Base-by-base conservation (phyloP, 2,329 filamentous ascomycete genomes). In the Aschersonia sp. region DNA sequence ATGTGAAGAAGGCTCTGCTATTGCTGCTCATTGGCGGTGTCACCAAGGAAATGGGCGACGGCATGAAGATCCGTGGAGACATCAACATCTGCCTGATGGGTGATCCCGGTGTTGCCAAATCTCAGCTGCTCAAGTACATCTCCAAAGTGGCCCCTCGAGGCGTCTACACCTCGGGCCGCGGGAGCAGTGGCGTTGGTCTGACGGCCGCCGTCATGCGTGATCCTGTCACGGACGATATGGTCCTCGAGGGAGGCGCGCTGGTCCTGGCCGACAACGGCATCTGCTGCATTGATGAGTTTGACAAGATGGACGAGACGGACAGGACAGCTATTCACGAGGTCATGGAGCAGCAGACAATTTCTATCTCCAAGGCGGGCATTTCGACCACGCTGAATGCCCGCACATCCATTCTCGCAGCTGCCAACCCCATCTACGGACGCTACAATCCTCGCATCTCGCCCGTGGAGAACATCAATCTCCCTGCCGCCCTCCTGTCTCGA, bases 51-150 rank as follows among this genome's bases (percentile, higher is more conserved):
- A 94, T 97, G 77, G 88, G 88, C 46, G 92, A 98, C 60, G 92
- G 92, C 51, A 97, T 98, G 92, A 85, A 88, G 59, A 98, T 98
- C 62, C 87, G 92, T 75, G 92, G 92, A 58, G 92, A 98, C 61
- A 94, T 98, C 72, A 98, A 98, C 68, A 83, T 98, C 53, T 97
- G 92, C 64, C 70, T 98, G 60, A 98, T 98, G 92, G 92, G 92
- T 75, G 92, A 98, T 60, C 92, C 92, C 62, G 92, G 92, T 87
- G 92, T 98, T 61, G 92, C 92, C 69, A 98, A 98, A 70, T 98
- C 92, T 39, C 92, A 98, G 70, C 71, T 98, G 55, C 76, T 98
- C 55, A 97, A 96, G 68, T 98, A 98, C 65, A 97, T 98, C 62
- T 87, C 88, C 54, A 97, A 98, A 69, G 92, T 98, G 32, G 90